Evolutionary conservation across 2,329 filamentous ascomycete species (phyloP).

Genomic region (Botryotinia convoluta): DNA sequence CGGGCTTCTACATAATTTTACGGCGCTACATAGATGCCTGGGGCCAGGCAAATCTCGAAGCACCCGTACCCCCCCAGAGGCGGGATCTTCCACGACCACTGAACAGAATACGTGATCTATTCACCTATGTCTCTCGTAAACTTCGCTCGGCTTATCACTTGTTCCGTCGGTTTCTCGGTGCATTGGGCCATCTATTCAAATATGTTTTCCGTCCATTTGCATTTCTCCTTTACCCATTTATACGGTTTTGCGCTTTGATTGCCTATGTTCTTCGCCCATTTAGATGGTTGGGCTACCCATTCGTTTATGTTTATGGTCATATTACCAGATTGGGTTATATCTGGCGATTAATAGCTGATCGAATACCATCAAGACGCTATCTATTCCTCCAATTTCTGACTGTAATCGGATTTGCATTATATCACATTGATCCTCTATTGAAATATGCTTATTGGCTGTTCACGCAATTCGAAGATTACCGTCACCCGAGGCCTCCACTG

Average conservation of each 20-base stretch:
- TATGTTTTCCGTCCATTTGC: background rate
- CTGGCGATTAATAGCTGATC: too few relatives aligned
- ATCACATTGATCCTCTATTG: background rate
- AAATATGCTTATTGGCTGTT: background rate
- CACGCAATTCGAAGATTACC: background rate
- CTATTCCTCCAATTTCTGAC: background rate
- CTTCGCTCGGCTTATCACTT: background rate
- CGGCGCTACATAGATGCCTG: background rate
- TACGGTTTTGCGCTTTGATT: background rate
- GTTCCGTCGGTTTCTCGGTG: background rate
- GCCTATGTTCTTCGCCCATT: background rate
- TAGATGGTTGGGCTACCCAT: background rate
- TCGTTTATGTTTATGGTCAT: background rate
- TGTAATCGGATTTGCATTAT: background rate
- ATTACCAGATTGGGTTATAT: background rate
- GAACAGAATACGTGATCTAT: background rate
- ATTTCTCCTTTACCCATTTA: background rate
- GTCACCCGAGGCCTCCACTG: background rate
- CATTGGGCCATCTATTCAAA: too few relatives aligned
- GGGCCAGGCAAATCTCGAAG: background rate
- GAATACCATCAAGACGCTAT: background rate
- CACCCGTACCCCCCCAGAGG: background rate
- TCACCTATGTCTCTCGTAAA: background rate
- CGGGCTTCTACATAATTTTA: background rate
- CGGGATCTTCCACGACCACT: background rate